Conservation (phyloP, 805 yeast species). For the Candida chauliodis region DNA sequence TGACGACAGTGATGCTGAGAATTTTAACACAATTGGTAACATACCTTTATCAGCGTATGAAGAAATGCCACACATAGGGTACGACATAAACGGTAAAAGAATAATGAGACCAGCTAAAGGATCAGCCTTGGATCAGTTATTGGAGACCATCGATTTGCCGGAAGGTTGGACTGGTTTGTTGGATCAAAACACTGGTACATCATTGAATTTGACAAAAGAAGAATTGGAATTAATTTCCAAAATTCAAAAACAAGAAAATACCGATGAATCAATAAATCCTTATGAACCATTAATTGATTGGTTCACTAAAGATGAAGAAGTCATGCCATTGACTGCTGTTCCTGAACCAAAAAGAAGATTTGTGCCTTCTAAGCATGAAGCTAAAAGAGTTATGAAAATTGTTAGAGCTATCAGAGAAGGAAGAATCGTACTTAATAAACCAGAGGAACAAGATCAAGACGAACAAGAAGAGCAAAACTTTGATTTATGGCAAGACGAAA, state of each 20-base stretch:
- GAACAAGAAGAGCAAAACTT: constrained; percentile 47
- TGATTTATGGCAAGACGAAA: constrained; percentile 79
- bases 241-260: constrained; percentile 79
- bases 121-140: constrained; percentile 83
- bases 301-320: constrained; percentile 82
- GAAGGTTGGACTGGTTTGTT: constrained; percentile 98
- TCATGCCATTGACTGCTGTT: constrained; percentile 87
- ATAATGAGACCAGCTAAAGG: constrained; percentile 99
- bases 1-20: constrained; percentile 86
- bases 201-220: constrained; percentile 78
- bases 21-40: constrained; percentile 85
- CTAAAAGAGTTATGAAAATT: constrained; percentile 92
- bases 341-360: constrained; percentile 98
- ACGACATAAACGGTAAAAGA: constrained; percentile 94
- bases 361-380: constrained; percentile 95
- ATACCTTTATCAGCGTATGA: constrained; percentile 92
- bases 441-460: constrained; percentile 57
- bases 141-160: constrained; percentile 90
- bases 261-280: constrained; percentile 77
- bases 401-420: constrained; percentile 97
- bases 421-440: constrained; percentile 77
- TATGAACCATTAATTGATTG: constrained; percentile 94
- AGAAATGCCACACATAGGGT: constrained; percentile 96
- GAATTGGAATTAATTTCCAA: constrained; percentile 86
- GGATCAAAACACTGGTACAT: constrained; percentile 83